phyloP scores from a whole-genome alignment of 73 alveolate species.

The Diophrys appendiculata region DNA sequence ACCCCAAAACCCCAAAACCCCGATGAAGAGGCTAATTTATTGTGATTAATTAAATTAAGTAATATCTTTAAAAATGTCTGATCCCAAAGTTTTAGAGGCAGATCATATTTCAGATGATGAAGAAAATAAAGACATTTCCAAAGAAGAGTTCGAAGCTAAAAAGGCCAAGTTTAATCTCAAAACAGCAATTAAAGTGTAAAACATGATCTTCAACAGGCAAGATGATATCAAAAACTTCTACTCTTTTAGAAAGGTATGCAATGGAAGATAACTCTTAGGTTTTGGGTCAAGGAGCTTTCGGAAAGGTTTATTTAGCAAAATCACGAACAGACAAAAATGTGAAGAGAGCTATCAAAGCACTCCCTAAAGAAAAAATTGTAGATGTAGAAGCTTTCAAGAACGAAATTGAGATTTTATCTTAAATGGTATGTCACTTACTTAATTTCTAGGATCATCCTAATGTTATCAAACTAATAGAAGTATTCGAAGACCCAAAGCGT shows the following conservation, averaged over 20 bases:
- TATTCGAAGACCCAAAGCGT: slow-evolving; percentile 67
- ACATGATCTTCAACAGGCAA: neutral
- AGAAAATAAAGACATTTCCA: too few species aligned
- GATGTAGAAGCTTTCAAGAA: neutral
- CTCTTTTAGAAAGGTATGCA: slow-evolving; percentile 7
- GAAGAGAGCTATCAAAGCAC: slow-evolving; percentile 17
- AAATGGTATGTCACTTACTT: neutral
- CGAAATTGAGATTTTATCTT: neutral
- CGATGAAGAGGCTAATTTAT: too few species aligned
- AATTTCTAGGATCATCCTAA: slow-evolving; percentile 21
- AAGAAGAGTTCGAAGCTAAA: too few species aligned
- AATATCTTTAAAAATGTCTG: too few species aligned
- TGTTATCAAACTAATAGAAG: slow-evolving; percentile 35
- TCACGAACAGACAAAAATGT: neutral
- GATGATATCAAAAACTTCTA: slow-evolving; percentile 2
- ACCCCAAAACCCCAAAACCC: too few species aligned
- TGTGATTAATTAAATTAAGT: too few species aligned
- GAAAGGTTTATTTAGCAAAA: slow-evolving; percentile 19
- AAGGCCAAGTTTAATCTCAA: too few species aligned
- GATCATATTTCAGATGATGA: too few species aligned
- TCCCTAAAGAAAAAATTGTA: slow-evolving; percentile 9
- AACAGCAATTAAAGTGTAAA: too few species aligned
- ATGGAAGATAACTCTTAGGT: too few species aligned
- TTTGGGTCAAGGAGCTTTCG: slow-evolving; percentile 16
- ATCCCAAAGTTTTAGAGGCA: too few species aligned